phyloP scores from a whole-genome alignment of 106 monocot species.

The Triglochin maritima region DNA sequence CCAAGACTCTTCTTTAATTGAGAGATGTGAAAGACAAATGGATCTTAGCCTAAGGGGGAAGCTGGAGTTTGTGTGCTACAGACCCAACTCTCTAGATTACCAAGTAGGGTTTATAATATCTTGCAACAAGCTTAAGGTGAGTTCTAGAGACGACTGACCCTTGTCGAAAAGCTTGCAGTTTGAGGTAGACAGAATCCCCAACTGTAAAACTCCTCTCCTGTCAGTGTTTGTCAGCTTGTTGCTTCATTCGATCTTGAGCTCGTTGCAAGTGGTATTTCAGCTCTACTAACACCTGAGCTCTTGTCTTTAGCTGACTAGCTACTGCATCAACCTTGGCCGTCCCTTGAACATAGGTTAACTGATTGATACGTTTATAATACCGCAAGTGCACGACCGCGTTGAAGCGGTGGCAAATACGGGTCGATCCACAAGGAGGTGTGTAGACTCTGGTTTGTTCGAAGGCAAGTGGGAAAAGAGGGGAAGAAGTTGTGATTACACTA shows the following conservation, averaged over 20 bases:
- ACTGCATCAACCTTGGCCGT: not conserved
- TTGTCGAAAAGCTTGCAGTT: slow-evolving; percentile 6
- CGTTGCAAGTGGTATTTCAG: not conserved
- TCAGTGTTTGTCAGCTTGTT: not conserved
- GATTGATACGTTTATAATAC: too few relatives aligned
- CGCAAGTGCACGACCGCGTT: too few relatives aligned
- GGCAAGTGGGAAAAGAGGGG: too few relatives aligned
- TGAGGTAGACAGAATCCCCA: not conserved
- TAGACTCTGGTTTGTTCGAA: too few relatives aligned
- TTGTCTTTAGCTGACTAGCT: too few relatives aligned
- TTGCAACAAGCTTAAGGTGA: not conserved
- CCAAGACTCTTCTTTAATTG: not conserved
- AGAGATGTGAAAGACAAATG: slow-evolving; percentile 3
- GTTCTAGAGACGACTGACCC: not conserved
- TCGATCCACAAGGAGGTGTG: too few relatives aligned
- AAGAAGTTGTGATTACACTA: too few relatives aligned
- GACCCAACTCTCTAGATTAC: not conserved
- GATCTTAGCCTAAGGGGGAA: not conserved
- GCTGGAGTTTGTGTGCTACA: slow-evolving; percentile 2
- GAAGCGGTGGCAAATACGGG: too few relatives aligned
- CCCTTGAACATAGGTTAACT: not conserved
- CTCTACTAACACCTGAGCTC: too few relatives aligned
- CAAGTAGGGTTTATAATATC: slow-evolving; percentile 2
- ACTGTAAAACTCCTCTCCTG: not conserved
- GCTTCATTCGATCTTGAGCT: slow-evolving; percentile 3